A percentile compares a stretch with the other conserved stretches of the same genome.
Evolutionary conservation across 768 basidiomycete species (phyloP).

Genomic region (Boletus pseudopeckii): DNA sequence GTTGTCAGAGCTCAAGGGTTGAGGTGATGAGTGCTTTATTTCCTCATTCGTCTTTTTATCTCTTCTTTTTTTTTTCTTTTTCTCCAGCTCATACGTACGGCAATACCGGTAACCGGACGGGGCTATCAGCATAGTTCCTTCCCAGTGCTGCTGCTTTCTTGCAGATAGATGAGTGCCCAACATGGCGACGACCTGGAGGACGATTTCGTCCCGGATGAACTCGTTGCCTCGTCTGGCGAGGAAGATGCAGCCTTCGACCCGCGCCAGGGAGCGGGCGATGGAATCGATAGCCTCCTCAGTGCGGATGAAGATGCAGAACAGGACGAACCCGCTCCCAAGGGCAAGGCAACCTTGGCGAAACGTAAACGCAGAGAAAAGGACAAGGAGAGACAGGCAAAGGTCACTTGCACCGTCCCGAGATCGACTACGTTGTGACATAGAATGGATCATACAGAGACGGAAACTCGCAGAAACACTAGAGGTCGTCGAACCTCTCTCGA

Average conservation of each 20-base stretch:
- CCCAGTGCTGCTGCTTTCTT: conserved; percentile 3
- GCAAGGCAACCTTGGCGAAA: conserved; percentile 39
- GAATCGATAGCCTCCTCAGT: conserved; percentile 40
- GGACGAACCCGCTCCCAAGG: conserved; percentile 26
- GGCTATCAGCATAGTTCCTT: not conserved
- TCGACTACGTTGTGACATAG: conserved; percentile 8
- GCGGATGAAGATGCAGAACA: conserved; percentile 42
- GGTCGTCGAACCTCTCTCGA: conserved; percentile 37
- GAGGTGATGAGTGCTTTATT: not conserved
- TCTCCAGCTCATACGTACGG: not conserved
- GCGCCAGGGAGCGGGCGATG: conserved; percentile 32
- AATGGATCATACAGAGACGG: conserved; percentile 46
- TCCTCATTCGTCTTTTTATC: conserved; percentile 9
- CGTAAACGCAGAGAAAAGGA: conserved; percentile 75
- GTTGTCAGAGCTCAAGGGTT: conserved; percentile 5
- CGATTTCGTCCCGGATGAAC: conserved; percentile 70
- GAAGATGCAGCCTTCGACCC: conserved; percentile 37
- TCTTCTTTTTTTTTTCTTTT: not conserved
- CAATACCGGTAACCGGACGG: too few species aligned
- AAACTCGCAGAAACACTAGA: conserved; percentile 52
- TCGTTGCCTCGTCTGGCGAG: conserved; percentile 60
- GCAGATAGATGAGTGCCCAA: conserved; percentile 28
- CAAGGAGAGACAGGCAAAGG: conserved; percentile 72
- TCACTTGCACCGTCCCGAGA: conserved; percentile 25
- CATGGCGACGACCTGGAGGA: conserved; percentile 82